A percentile compares a stretch with the other conserved stretches of the same genome.
Evolutionary conservation across 2,329 filamentous ascomycete genomes (phyloP).

Genomic region (Colletotrichum paranaense): DNA sequence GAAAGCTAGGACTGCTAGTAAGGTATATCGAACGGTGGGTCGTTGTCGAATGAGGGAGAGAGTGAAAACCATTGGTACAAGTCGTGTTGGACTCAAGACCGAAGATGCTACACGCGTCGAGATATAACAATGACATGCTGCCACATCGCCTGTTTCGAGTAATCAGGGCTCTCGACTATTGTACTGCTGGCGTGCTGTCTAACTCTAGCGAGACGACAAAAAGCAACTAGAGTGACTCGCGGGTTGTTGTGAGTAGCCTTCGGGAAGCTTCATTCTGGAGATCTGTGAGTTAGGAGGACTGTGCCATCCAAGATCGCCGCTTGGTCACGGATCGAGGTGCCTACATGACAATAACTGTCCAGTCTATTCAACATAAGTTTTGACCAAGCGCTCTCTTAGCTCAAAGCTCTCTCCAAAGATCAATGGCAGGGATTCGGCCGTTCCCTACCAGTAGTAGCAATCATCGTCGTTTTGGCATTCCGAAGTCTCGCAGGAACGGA

Average conservation of each 20-base stretch:
- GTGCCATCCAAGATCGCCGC: constrained; percentile 4
- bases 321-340: neutral
- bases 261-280: constrained; percentile 1
- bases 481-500: neutral
- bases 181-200: neutral
- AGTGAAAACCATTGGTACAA: neutral
- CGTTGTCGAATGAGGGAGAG: neutral
- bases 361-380: neutral
- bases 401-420: neutral
- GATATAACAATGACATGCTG: neutral
- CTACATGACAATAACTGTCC: neutral
- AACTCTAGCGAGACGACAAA: neutral
- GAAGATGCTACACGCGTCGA: neutral
- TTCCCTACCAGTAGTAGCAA: neutral
- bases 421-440: neutral
- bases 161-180: neutral
- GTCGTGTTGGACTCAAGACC: neutral
- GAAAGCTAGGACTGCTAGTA: neutral
- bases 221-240: neutral
- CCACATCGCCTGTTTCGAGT: neutral
- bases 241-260: neutral
- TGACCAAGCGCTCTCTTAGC: neutral
- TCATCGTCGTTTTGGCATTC: no score
- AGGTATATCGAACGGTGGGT: neutral
- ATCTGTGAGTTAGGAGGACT: neutral